phyloP scores from a whole-genome alignment of 1,139 yeast species.

The Blastobotrys indianensis region DNA sequence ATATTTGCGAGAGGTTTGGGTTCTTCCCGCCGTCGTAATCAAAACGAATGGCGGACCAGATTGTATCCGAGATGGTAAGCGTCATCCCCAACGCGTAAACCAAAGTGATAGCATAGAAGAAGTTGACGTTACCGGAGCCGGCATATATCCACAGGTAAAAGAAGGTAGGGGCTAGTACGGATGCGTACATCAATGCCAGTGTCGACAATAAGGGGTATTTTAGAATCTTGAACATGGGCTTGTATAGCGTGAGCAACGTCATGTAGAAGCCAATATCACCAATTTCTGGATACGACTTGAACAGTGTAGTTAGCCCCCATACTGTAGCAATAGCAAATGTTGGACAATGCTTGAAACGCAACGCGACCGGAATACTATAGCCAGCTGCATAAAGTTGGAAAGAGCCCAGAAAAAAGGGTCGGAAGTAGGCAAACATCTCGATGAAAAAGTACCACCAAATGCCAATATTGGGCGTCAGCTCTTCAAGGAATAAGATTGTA shows the following conservation, averaged over 20 bases:
- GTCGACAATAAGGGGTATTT: slow-evolving; percentile 41
- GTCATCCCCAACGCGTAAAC: slow-evolving; percentile 72
- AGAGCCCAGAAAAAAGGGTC: slow-evolving; percentile 74
- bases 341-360: slow-evolving; percentile 52
- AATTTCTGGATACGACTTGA: slow-evolving; percentile 84
- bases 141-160: slow-evolving; percentile 91
- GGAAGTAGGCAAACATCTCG: slow-evolving; percentile 87
- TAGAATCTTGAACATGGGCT: slow-evolving; percentile 36
- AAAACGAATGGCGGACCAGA: slow-evolving; percentile 71
- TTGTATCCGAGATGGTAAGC: slow-evolving; percentile 63
- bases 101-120: slow-evolving; percentile 88
- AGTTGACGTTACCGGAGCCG: slow-evolving; percentile 94
- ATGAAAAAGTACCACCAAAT: slow-evolving; percentile 98
- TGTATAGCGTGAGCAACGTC: slow-evolving; percentile 54
- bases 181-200: slow-evolving; percentile 44
- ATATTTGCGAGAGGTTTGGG: slow-evolving; percentile 23
- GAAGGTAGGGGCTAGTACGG: slow-evolving; percentile 75
- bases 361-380: slow-evolving; percentile 66
- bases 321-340: slow-evolving; percentile 61
- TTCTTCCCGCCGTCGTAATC: slow-evolving; percentile 56
- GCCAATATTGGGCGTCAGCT: slow-evolving; percentile 80
- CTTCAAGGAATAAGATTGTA: slow-evolving; percentile 53
- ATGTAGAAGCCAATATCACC: slow-evolving; percentile 74
- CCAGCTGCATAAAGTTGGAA: slow-evolving; percentile 72
- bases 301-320: slow-evolving; percentile 60